These are phyloP conservation scores for Beauveria sp. DNA, from an alignment of 2,329 filamentous ascomycete genomes.

Conservation along the genomic window DNA sequence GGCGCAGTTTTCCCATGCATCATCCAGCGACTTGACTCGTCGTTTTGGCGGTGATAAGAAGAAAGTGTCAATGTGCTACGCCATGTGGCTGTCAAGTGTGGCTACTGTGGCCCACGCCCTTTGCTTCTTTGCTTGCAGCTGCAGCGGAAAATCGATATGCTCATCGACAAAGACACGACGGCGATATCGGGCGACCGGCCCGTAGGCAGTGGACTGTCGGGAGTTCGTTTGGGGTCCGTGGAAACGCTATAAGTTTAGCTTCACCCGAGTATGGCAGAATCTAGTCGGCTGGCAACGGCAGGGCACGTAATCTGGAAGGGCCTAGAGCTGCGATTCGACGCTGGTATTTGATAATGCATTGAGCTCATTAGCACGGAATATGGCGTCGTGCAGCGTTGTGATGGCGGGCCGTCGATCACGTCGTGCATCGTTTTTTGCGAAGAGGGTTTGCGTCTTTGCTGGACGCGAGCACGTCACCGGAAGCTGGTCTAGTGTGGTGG, in stretches of 20 bases:
- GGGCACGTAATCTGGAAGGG: not conserved
- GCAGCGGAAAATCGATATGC: too few species aligned
- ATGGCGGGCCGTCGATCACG: slow-evolving; percentile 3
- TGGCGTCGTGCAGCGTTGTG: not conserved
- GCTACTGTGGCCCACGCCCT: too few species aligned
- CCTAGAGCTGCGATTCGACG: not conserved
- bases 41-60: too few species aligned
- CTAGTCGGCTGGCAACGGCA: too few species aligned
- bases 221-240: not conserved
- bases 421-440: not conserved
- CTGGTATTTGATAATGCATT: not conserved
- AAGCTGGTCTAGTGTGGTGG: slow-evolving; percentile 9
- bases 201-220: not conserved
- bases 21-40: too few species aligned
- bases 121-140: too few species aligned
- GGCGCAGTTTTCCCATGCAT: too few species aligned
- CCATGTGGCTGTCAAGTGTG: too few species aligned
- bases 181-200: slow-evolving; percentile 7
- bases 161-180: not conserved
- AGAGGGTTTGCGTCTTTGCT: slow-evolving; percentile 7
- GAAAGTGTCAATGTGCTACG: too few species aligned
- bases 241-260: not conserved
- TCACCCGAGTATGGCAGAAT: too few species aligned
- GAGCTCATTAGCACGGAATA: slow-evolving; percentile 3
- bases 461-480: slow-evolving; percentile 11